phyloP scores from a whole-genome alignment of 1,284 basidiomycete species.

The Apiotrichum laibachii region DNA sequence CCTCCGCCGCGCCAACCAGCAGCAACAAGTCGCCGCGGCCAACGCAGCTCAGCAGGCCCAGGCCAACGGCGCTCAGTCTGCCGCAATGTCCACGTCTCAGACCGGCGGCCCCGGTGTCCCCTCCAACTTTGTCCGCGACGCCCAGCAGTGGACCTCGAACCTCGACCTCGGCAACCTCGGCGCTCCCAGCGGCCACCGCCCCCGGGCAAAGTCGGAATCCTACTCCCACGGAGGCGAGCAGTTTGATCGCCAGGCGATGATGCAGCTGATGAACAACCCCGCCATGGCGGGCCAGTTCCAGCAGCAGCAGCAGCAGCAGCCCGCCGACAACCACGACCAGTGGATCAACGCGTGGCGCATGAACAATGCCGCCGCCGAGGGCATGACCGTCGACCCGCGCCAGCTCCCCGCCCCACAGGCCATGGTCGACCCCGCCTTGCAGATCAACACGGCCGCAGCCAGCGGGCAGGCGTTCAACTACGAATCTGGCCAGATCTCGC shows the following conservation, averaged over 20 bases:
- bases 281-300: constrained; percentile 7
- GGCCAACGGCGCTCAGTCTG: neutral
- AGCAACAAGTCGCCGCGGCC: constrained; percentile 5
- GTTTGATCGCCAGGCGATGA: constrained; percentile 39
- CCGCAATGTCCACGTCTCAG: constrained; percentile 2
- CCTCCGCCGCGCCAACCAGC: constrained; percentile 30
- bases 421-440: constrained; percentile 21
- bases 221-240: constrained; percentile 28
- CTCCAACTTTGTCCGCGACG: constrained; percentile 4
- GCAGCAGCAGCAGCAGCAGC: constrained; percentile 12
- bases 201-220: constrained; percentile 47
- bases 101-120: constrained; percentile 1
- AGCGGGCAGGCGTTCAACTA: constrained; percentile 27
- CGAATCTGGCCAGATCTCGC: constrained; percentile 41
- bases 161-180: constrained; percentile 7
- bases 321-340: constrained; percentile 13
- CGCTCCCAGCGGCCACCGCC: constrained; percentile 20
- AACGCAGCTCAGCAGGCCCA: neutral
- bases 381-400: constrained; percentile 42
- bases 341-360: constrained; percentile 26
- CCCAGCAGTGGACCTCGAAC: constrained; percentile 14
- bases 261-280: constrained; percentile 25
- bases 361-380: constrained; percentile 13
- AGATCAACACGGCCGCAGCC: constrained; percentile 19
- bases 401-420: constrained; percentile 31